These are phyloP conservation scores for Fusarium euwallaceae DNA, from an alignment of 2,329 filamentous ascomycete species.

Conservation along the genomic window DNA sequence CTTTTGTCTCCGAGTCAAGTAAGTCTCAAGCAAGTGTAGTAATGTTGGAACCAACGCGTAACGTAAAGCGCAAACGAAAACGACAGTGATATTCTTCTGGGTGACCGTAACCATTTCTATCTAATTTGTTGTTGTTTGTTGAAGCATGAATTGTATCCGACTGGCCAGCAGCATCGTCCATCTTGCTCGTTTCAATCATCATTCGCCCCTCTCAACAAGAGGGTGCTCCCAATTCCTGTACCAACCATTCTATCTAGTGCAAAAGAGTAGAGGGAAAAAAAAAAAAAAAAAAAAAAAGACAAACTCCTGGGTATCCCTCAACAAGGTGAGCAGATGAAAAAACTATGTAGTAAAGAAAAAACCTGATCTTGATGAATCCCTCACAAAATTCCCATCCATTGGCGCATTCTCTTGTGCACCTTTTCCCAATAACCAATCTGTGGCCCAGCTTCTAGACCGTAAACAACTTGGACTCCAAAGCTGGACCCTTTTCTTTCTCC, in stretches of 20 bases:
- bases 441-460: slow-evolving; percentile 12
- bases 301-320: slow-evolving; percentile 49
- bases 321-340: slow-evolving; percentile 43
- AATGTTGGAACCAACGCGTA: neutral
- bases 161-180: slow-evolving; percentile 48
- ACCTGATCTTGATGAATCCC: slow-evolving; percentile 14
- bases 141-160: slow-evolving; percentile 41
- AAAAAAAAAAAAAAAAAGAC: slow-evolving; percentile 28
- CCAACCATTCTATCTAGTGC: slow-evolving; percentile 45
- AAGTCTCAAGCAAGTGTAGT: neutral
- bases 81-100: slow-evolving; percentile 34
- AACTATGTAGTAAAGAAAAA: slow-evolving; percentile 30
- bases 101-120: slow-evolving; percentile 46
- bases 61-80: slow-evolving; percentile 18
- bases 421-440: slow-evolving; percentile 13
- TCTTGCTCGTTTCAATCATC: slow-evolving; percentile 49
- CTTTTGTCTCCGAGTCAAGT: neutral
- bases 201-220: slow-evolving; percentile 34
- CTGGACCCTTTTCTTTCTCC: slow-evolving; percentile 28
- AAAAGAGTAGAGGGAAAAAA: slow-evolving; percentile 13
- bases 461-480: slow-evolving; percentile 10
- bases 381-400: slow-evolving; percentile 10
- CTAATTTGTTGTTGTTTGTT: slow-evolving; percentile 30
- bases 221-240: slow-evolving; percentile 40
- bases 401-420: slow-evolving; percentile 23